Base-by-base conservation (phyloP, 2,329 filamentous ascomycete species). In the Teratosphaeria nubilosa region DNA sequence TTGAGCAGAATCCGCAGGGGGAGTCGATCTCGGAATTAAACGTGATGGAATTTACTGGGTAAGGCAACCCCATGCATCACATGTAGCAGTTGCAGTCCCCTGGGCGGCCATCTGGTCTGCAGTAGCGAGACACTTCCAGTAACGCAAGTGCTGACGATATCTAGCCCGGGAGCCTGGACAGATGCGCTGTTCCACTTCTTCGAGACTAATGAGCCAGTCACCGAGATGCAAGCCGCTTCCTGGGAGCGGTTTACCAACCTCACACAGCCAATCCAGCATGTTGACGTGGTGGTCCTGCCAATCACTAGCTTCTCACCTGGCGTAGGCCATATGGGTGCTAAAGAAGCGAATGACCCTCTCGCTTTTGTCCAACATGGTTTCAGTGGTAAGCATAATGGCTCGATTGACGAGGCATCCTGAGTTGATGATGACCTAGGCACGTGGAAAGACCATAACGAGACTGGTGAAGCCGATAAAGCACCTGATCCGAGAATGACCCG, bases 221-320 rank as follows among this genome's bases (percentile, higher is more conserved):
- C 81, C 16, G 86, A 84, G 69, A 81, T 81, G 61, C 85, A 83
- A 62, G 86, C 87, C 64, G 88, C 97, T 65, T 87, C 91, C 51
- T 96, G 86, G 79, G 79, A 82, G 66, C 88, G 95, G 64, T 99
- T 99, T 70, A 95, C 92, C 0, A 87, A 88, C 62, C 95, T 97
- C 78, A 86, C 82, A 64, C 79, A 77, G 30, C 82, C 90, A 57
- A 95, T 90, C 77, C 91, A 91, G 69, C 86, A 97, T 20, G 94
- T 94, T 52, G 94, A 99, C 73, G 90, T 96, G 2, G 85, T 96
- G 56, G 86, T 99, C 14, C 76, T 99, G 60, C 94, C 94, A 25
- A 97, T 99, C 67, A 99, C 94, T 6, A 92, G 91, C 74, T 99
- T 99, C 78, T 96, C 91, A 68, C 94, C 94, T 0, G 94, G 94